Percentiles rank a stretch among this genome's conserved stretches.
phyloP scores from a whole-genome alignment of 805 yeast genomes.

The Barnettozyma siamensis region DNA sequence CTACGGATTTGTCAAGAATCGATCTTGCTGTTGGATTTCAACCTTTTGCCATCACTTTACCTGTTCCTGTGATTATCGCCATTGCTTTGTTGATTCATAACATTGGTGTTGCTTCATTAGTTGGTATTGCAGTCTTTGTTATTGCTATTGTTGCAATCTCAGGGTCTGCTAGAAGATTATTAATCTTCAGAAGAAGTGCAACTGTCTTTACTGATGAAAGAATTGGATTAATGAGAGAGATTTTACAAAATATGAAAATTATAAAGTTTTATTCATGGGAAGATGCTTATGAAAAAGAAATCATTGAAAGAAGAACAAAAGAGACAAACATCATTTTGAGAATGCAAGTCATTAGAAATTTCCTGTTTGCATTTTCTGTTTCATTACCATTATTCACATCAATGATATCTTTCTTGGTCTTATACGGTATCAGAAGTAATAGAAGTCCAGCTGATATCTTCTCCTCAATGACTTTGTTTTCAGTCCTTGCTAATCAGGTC shows the following conservation, averaged over 20 bases:
- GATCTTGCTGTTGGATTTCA: constrained; percentile 63
- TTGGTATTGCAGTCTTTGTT: constrained; percentile 54
- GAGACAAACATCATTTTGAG: constrained; percentile 55
- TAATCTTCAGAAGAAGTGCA: constrained; percentile 48
- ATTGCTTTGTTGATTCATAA: constrained; percentile 58
- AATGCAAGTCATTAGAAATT: constrained; percentile 57
- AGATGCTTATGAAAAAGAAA: constrained; percentile 53
- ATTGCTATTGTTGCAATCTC: constrained; percentile 43
- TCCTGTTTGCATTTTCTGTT: constrained; percentile 45
- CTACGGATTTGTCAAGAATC: constrained; percentile 70
- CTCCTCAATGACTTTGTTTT: constrained; percentile 65
- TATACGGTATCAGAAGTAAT: constrained; percentile 33
- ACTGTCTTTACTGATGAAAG: constrained; percentile 59
- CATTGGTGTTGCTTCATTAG: constrained; percentile 63
- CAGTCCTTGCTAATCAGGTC: constrained; percentile 53
- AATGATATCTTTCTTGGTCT: constrained; percentile 43
- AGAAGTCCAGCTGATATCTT: constrained; percentile 57
- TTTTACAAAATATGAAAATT: constrained; percentile 54
- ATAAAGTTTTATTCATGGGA: constrained; percentile 89
- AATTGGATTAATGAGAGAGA: constrained; percentile 56
- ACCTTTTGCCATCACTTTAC: constrained; percentile 49
- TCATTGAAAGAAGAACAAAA: constrained; percentile 44
- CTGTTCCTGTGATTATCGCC: constrained; percentile 56
- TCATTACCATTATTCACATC: constrained; percentile 48
- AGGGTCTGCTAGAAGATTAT: constrained; percentile 39